Percentiles rank a stretch among this genome's conserved stretches.
These are phyloP conservation scores for Malus domestica DNA, from an alignment of 306 rosid species.

Conservation along the genomic window ASM211411v1 NC_041796.1:23869501-23870000, in stretches of 20 bases:
- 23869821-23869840: neutral
- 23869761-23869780: neutral
- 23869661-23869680: too few relatives aligned
- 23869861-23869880: neutral
- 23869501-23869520: too few relatives aligned
- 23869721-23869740: neutral
- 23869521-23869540: too few relatives aligned
- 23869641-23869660: too few relatives aligned
- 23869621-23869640: too few relatives aligned
- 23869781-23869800: too few relatives aligned
- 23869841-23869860: neutral
- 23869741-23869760: neutral
- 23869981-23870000: neutral
- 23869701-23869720: neutral
- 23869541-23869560: too few relatives aligned
- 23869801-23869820: neutral
- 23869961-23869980: neutral
- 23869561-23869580: too few relatives aligned
- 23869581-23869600: too few relatives aligned
- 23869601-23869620: too few relatives aligned
- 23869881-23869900: neutral
- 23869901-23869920: neutral
- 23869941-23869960: neutral
- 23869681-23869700: too few relatives aligned
- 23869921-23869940: neutral